Evolutionary conservation across 2,329 filamentous ascomycete species (phyloP).

Genomic region (Peltaster fructicola): DNA sequence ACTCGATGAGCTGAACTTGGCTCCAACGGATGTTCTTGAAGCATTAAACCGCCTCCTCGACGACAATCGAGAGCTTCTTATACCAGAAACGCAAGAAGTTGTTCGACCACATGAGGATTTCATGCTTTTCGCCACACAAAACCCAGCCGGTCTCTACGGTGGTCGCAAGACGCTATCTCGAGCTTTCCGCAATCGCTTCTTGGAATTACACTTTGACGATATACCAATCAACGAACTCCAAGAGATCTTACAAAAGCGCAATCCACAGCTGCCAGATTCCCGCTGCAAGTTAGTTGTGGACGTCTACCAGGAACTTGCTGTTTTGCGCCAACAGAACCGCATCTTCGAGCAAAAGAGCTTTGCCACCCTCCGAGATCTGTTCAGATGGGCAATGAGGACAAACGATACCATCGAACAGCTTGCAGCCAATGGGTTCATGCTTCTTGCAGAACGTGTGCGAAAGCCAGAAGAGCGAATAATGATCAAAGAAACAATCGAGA

Average conservation of each 20-base stretch:
- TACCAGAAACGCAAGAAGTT: conserved; percentile 90
- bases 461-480: conserved; percentile 70
- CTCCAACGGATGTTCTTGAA: conserved; percentile 91
- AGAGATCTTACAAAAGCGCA: conserved; percentile 74
- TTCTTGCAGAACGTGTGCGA: conserved; percentile 86
- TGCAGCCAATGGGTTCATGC: conserved; percentile 86
- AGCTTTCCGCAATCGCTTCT: conserved; percentile 89
- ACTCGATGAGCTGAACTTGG: conserved; percentile 89
- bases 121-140: conserved; percentile 96
- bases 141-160: conserved; percentile 87
- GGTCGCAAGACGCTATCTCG: conserved; percentile 84
- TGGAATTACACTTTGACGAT: conserved; percentile 95
- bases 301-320: conserved; percentile 83
- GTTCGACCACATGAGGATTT: conserved; percentile 87
- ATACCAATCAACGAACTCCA: conserved; percentile 91
- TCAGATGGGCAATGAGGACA: conserved; percentile 77
- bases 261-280: conserved; percentile 74
- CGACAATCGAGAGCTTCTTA: conserved; percentile 86
- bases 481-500: conserved; percentile 77
- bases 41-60: conserved; percentile 89
- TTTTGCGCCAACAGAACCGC: conserved; percentile 72
- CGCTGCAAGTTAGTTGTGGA: conserved; percentile 82
- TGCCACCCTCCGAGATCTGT: conserved; percentile 86
- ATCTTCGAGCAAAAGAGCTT: conserved; percentile 97
- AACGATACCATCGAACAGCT: conserved; percentile 78